phyloP scores from a whole-genome alignment of 139 green algal genomes.

The Chlorokybus atmophyticus region DNA sequence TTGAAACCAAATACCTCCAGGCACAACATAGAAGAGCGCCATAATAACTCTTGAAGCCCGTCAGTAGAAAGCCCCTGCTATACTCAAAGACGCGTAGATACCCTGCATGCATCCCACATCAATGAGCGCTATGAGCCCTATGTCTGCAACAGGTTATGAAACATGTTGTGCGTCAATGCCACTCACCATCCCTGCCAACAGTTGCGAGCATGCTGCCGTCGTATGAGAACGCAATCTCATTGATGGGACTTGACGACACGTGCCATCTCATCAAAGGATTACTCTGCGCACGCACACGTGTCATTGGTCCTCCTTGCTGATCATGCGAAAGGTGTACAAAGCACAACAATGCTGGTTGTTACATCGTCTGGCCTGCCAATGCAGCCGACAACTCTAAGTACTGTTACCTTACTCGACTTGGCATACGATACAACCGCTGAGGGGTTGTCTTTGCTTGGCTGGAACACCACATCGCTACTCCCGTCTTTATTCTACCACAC shows the following conservation, averaged over 20 bases:
- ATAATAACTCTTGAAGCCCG: constrained; percentile 75
- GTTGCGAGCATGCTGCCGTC: constrained; percentile 57
- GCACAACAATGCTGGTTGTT: too few relatives aligned
- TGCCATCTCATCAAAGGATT: constrained; percentile 22
- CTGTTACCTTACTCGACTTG: constrained; percentile 23
- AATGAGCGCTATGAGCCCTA: too few relatives aligned
- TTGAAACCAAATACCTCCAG: constrained; percentile 38
- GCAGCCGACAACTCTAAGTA: too few relatives aligned
- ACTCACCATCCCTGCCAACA: constrained; percentile 55
- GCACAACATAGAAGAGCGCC: constrained; percentile 66
- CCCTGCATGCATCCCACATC: constrained; percentile 15
- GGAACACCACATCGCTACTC: constrained; percentile 16
- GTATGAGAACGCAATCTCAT: constrained; percentile 51
- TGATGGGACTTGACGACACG: constrained; percentile 38
- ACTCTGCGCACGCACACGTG: constrained; percentile 12
- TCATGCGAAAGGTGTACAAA: too few relatives aligned
- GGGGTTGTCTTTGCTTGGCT: constrained; percentile 5
- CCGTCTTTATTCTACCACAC: constrained; percentile 22
- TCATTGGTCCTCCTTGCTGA: too few relatives aligned
- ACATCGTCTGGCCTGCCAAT: too few relatives aligned
- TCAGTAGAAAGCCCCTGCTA: constrained; percentile 29
- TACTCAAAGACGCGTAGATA: constrained; percentile 52
- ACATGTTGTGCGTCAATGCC: too few relatives aligned
- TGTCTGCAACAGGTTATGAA: too few relatives aligned
- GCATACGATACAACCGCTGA: constrained; percentile 5